phyloP scores from a whole-genome alignment of 768 basidiomycete species.

The Auriscalpium orientale region DNA sequence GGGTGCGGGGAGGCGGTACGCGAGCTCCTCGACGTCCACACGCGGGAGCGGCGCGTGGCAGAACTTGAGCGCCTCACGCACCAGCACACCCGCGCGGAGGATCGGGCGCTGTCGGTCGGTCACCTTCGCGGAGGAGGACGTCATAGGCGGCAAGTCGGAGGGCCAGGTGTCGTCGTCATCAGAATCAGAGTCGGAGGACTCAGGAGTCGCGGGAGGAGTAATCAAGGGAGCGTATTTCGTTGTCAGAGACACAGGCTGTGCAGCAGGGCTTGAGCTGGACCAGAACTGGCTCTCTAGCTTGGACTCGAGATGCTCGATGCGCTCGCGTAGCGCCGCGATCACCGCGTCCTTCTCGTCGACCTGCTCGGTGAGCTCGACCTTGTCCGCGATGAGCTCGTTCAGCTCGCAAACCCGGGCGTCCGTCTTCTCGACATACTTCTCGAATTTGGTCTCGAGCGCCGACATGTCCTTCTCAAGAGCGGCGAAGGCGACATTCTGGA shows the following conservation, averaged over 20 bases:
- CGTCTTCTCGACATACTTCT: background rate
- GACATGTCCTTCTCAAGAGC: background rate
- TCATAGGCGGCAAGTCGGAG: background rate
- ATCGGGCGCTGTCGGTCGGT: background rate
- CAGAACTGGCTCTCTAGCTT: background rate
- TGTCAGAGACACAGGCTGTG: background rate
- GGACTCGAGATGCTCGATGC: background rate
- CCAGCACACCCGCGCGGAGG: background rate
- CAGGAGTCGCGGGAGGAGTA: background rate
- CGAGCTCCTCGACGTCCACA: background rate
- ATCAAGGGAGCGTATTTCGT: background rate
- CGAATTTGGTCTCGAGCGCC: background rate
- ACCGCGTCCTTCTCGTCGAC: background rate
- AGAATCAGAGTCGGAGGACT: background rate
- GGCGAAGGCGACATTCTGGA: background rate
- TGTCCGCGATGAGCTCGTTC: background rate
- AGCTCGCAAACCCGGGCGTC: background rate
- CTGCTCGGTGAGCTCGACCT: background rate
- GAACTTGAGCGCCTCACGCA: background rate
- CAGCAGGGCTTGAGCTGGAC: background rate
- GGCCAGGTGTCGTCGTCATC: background rate
- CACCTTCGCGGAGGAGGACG: background rate
- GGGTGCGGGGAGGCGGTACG: background rate
- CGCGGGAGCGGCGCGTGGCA: background rate
- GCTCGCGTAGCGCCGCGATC: background rate